Evolutionary conservation across 179 eudicot genomes (phyloP), one percentile per base, ranked within the genome.

Genomic region (Nepenthes alata): DNA sequence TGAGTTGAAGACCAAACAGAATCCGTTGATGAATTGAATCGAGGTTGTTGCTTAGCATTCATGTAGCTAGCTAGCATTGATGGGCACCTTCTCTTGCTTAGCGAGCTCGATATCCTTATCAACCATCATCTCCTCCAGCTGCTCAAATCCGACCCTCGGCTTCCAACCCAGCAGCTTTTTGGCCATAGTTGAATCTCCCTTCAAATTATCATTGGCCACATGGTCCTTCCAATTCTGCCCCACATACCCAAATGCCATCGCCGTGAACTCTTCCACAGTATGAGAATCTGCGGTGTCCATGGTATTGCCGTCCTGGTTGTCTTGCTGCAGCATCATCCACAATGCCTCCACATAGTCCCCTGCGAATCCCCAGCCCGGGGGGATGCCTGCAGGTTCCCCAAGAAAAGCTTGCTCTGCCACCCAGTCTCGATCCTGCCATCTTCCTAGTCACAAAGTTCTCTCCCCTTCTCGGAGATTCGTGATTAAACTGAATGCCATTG

Each of bases 281-380:
- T 90, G 99, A 3, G 96, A 81, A 37, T 94, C 99, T 79, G 90
- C 96, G 0, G 97, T 94, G 0, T 94, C 99, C 58, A 94, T 94
- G 11, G 87, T 97, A 41, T 94, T 90, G 64, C 87, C 99, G 45
- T 90, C 96, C 0, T 96, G 89, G 68, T 90, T 87, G 13, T 94
- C 99, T 75, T 94, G 99, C 72, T 94, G 97, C 57, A 94, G 85
- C 97, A 94, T 94, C 91, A 90, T 34, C 99, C 99, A 94, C 99
- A 90, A 87, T 41, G 99, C 99, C 77, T 94, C 97, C 3, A 94
- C 99, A 52, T 94, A 94, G 74, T 94, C 99, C 14, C 99, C 99
- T 0, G 97, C 99, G 7, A 94, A 94, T 0, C 99, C 97, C 99
- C 97, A 94, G 47, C 87, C 97, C 59, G 97, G 79, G 97, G 79